Conservation (phyloP, 108 stramenopile species). For the Nitzschia palea region DNA sequence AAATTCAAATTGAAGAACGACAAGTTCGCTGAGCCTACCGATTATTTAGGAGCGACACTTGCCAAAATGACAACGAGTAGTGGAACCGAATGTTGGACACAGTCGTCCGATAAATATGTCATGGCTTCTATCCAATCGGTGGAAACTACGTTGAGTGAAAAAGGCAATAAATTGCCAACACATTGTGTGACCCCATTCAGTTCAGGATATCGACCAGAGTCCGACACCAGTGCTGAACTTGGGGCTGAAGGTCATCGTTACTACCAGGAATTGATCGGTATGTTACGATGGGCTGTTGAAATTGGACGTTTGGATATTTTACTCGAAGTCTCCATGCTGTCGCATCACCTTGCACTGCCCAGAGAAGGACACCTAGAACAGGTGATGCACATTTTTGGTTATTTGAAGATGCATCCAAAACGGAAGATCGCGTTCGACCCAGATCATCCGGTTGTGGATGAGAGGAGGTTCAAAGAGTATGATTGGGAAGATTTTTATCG, state of each 20-base stretch:
- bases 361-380: constrained; percentile 43
- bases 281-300: constrained; percentile 28
- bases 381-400: constrained; percentile 35
- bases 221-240: constrained; percentile 15
- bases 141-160: constrained; percentile 16
- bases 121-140: constrained; percentile 35
- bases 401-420: constrained; percentile 21
- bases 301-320: constrained; percentile 31
- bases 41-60: constrained; percentile 41
- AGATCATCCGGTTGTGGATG: constrained; percentile 5
- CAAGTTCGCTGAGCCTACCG: constrained; percentile 30
- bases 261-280: constrained; percentile 17
- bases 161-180: not conserved
- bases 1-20: constrained; percentile 36
- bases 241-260: not conserved
- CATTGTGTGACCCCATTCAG: constrained; percentile 8
- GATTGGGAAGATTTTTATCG: constrained; percentile 20
- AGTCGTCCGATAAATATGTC: constrained; percentile 37
- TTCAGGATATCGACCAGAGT: constrained; percentile 22
- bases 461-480: not conserved
- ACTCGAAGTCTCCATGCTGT: constrained; percentile 30
- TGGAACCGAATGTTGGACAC: constrained; percentile 34
- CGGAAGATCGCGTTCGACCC: constrained; percentile 37
- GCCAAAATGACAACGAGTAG: constrained; percentile 23
- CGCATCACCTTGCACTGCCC: constrained; percentile 34